Evolutionary conservation across 148 eudicot species (phyloP).

Genomic region (Camellia granthamiana): DNA sequence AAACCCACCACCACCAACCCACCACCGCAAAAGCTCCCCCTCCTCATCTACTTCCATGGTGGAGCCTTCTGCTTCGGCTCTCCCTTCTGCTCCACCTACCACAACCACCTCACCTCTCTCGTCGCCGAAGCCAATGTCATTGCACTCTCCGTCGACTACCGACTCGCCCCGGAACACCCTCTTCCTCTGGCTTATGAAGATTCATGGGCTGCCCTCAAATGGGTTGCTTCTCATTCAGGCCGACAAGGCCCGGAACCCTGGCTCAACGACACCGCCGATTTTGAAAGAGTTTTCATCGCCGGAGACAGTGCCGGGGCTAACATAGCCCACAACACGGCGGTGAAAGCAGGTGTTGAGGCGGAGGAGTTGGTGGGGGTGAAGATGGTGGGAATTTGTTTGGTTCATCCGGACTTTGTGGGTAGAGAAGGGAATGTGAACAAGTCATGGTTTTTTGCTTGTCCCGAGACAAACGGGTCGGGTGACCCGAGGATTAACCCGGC

Average conservation of each 20-base stretch:
- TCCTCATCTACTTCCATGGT: constrained; percentile 30
- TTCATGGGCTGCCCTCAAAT: constrained; percentile 6
- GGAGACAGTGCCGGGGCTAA: constrained; percentile 6
- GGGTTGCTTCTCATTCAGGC: background rate
- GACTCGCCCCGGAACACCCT: background rate
- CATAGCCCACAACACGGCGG: background rate
- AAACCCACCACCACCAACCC: constrained; percentile 5
- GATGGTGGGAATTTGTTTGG: constrained; percentile 1
- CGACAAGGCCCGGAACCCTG: background rate
- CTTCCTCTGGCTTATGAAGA: background rate
- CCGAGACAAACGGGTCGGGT: constrained; percentile 4
- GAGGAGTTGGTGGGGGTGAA: background rate
- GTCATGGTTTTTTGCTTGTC: constrained; percentile 10
- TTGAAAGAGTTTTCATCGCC: background rate
- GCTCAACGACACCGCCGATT: background rate
- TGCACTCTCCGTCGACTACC: background rate
- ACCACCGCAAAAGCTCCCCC: constrained; percentile 10
- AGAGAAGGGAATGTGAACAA: background rate
- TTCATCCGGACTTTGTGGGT: constrained; percentile 9
- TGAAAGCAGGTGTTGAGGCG: background rate
- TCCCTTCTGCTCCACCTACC: constrained; percentile 12
- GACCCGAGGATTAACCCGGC: constrained; percentile 19
- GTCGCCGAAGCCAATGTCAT: constrained; percentile 5
- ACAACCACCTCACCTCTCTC: constrained; percentile 16
- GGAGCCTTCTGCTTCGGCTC: constrained; percentile 19